Conservation (phyloP, 371 early-diverging fungal genomes). For the Dichotomocladium elegans region DNA sequence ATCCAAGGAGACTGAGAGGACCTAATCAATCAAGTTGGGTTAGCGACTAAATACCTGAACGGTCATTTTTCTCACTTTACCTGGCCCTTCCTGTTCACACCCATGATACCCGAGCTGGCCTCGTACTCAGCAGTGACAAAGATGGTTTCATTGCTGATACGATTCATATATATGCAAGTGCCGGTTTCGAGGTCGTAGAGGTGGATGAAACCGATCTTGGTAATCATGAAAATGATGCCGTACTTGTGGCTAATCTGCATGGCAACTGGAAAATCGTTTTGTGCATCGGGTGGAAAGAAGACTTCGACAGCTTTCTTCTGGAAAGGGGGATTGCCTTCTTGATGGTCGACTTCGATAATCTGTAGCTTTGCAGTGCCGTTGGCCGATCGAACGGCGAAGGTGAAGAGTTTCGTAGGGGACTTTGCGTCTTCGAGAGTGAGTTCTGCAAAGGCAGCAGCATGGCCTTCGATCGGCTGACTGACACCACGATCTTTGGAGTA, state of each 20-base stretch:
- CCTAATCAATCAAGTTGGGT: conserved; percentile 37
- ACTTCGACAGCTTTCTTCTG: conserved; percentile 91
- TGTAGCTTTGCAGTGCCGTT: conserved; percentile 85
- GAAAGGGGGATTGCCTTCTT: conserved; percentile 88
- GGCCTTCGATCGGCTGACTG: conserved; percentile 95
- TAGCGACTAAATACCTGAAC: background rate
- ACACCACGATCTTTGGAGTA: conserved; percentile 90
- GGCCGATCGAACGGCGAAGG: conserved; percentile 86
- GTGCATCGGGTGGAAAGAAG: conserved; percentile 94
- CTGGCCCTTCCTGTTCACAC: conserved; percentile 96
- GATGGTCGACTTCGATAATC: conserved; percentile 95
- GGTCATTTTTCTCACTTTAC: conserved; percentile 26
- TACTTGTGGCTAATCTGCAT: conserved; percentile 94
- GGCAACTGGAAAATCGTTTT: conserved; percentile 93
- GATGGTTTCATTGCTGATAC: conserved; percentile 94
- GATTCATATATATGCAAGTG: conserved; percentile 92
- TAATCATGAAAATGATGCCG: conserved; percentile 90
- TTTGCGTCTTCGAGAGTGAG: conserved; percentile 74
- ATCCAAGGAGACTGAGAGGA: conserved; percentile 89
- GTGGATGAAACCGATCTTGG: conserved; percentile 95
- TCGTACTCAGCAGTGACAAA: conserved; percentile 94
- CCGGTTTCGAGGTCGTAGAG: conserved; percentile 93
- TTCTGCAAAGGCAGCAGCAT: conserved; percentile 94
- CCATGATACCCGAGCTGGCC: conserved; percentile 83
- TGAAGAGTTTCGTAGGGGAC: conserved; percentile 82